Conservation (phyloP, 495 filamentous ascomycete species). For the Parachaetomium inaequale region DNA sequence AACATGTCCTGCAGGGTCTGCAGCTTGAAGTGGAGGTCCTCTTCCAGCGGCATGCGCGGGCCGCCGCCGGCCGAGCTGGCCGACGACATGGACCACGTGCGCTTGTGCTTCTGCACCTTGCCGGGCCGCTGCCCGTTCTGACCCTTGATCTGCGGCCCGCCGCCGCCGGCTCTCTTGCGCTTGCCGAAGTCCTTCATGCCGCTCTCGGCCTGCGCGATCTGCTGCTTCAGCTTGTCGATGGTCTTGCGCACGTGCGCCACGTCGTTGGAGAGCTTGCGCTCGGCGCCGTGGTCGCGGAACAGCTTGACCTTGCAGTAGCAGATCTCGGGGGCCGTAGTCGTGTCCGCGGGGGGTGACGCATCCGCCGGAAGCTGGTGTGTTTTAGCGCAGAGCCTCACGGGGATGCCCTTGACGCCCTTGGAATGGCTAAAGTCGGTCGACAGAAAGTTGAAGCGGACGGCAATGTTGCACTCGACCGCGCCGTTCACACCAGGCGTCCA, state of each 20-base stretch:
- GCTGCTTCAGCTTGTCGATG: conserved; percentile 90
- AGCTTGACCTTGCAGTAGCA: conserved; percentile 95
- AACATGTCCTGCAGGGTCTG: conserved; percentile 92
- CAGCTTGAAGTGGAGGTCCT: conserved; percentile 84
- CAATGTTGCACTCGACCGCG: conserved; percentile 68
- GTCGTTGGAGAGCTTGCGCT: conserved; percentile 92
- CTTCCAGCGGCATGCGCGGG: conserved; percentile 66
- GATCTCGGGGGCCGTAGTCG: conserved; percentile 57
- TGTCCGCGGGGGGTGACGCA: conserved; percentile 37
- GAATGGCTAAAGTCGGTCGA: conserved; percentile 98
- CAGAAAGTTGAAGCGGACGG: conserved; percentile 94
- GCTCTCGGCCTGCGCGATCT: conserved; percentile 81
- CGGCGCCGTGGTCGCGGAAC: conserved; percentile 93
- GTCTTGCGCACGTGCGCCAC: conserved; percentile 88
- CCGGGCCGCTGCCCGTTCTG: conserved; percentile 56
- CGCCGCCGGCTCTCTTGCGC: conserved; percentile 63
- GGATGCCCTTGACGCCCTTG: conserved; percentile 95
- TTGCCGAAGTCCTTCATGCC: conserved; percentile 88
- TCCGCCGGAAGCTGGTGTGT: conserved; percentile 60
- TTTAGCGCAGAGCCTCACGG: conserved; percentile 86
- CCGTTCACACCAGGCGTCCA: conserved; percentile 71
- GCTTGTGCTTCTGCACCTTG: conserved; percentile 84
- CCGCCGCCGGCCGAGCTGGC: conserved; percentile 62
- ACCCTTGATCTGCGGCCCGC: conserved; percentile 49
- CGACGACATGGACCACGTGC: conserved; percentile 95